Conservation (phyloP, 331 rosid species). For the Malus hybrid region DNA sequence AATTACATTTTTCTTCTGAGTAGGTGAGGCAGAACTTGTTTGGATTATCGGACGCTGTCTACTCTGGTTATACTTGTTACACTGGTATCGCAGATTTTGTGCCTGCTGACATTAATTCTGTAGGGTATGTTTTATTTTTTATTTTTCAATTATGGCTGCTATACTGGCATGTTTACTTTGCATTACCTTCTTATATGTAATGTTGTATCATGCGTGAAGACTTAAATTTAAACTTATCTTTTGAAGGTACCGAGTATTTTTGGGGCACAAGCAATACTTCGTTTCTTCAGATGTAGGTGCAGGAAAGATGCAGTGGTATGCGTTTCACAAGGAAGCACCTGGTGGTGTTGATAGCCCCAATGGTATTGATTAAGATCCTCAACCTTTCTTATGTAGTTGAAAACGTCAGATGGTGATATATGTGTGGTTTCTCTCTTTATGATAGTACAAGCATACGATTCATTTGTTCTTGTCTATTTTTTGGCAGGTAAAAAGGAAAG, state of each 20-base stretch:
- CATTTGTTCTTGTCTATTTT: neutral
- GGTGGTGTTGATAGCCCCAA: constrained; percentile 65
- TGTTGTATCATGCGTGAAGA: constrained; percentile 8
- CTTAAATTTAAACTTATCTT: constrained; percentile 20
- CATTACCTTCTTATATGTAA: neutral
- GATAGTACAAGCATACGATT: neutral
- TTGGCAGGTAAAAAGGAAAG: constrained; percentile 73
- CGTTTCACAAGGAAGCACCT: constrained; percentile 74
- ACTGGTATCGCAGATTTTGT: constrained; percentile 91
- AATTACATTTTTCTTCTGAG: neutral
- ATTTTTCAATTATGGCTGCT: neutral
- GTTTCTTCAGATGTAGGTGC: constrained; percentile 94
- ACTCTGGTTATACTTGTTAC: constrained; percentile 93
- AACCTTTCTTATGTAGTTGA: neutral
- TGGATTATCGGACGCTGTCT: constrained; percentile 56
- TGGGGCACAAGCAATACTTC: constrained; percentile 97
- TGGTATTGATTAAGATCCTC: constrained; percentile 33
- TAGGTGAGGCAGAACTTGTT: constrained; percentile 78
- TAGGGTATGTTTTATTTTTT: constrained; percentile 52
- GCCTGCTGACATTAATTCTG: constrained; percentile 86
- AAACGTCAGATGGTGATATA: neutral
- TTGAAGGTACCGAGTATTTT: constrained; percentile 90
- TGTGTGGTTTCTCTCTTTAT: neutral
- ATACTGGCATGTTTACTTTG: neutral
- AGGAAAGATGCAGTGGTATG: constrained; percentile 99